Evolutionary conservation across 2,329 filamentous ascomycete genomes (phyloP).

Genomic region (Biscogniauxia marginata): DNA sequence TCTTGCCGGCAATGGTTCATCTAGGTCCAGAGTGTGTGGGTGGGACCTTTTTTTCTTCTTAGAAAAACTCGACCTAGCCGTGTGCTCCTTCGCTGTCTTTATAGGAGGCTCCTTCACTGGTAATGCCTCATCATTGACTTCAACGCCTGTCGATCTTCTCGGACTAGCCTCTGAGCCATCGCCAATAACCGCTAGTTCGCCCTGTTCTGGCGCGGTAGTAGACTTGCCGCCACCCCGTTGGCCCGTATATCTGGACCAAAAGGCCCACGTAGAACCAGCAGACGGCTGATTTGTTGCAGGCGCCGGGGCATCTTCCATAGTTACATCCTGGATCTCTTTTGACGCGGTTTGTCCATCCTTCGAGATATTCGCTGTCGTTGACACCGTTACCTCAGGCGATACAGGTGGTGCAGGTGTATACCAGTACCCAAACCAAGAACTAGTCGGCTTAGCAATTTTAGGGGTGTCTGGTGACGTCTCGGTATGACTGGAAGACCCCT

Average conservation of each 20-base stretch:
- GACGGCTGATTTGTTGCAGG: slow-evolving; percentile 37
- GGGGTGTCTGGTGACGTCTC: slow-evolving; percentile 19
- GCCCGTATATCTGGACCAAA: slow-evolving; percentile 66
- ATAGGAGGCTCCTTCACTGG: slow-evolving; percentile 36
- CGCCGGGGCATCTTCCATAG: slow-evolving; percentile 41
- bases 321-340: slow-evolving; percentile 40
- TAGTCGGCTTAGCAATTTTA: slow-evolving; percentile 22
- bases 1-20: slow-evolving; percentile 36
- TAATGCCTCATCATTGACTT: slow-evolving; percentile 36
- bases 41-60: slow-evolving; percentile 47
- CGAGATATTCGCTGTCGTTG: slow-evolving; percentile 14
- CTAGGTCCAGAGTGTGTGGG: slow-evolving; percentile 48
- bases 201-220: slow-evolving; percentile 39
- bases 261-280: slow-evolving; percentile 71
- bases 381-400: slow-evolving; percentile 9
- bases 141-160: slow-evolving; percentile 43
- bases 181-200: slow-evolving; percentile 56
- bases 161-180: slow-evolving; percentile 57
- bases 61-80: slow-evolving; percentile 25
- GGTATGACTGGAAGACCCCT: slow-evolving; percentile 13
- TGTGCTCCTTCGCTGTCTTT: slow-evolving; percentile 27
- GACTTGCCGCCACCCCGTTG: slow-evolving; percentile 35
- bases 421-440: slow-evolving; percentile 39
- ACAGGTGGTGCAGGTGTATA: slow-evolving; percentile 19
- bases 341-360: slow-evolving; percentile 21